Evolutionary conservation across 2,329 filamentous ascomycete genomes (phyloP), one percentile per base, ranked within the genome.

Genomic region (Mariannaea sp.): DNA sequence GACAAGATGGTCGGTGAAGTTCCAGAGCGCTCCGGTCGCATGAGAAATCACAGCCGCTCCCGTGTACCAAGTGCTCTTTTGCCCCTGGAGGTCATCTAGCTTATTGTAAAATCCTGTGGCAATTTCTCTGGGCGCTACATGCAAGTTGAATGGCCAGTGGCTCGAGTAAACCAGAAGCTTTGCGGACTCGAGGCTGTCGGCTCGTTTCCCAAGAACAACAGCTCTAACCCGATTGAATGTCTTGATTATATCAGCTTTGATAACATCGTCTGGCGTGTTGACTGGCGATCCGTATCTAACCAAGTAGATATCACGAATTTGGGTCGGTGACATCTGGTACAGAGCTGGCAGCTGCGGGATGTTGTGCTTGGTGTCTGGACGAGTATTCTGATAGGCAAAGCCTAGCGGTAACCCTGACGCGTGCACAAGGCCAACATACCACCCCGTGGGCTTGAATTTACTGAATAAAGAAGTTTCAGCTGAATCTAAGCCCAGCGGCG

Each of bases 301-400:
- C 13, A 57, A 41, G 5, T 59, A 57, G 7, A 58, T 45, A 5
- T 35, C 41, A 3, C 24, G 32, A 1, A 53, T 49, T 9, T 22
- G 14, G 12, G 59, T 61, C 6, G 59, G 54, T 1, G 59, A 61
- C 43, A 61, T 61, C 22, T 61, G 57, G n/a, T 59, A 61, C 8
- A 61, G 43, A 2, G 57, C 33, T 2, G 59, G 59, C 0, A 59
- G 39, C 13, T 55, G 35, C 1, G 59, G 59, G 0, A 59, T 20
- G 35, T 61, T 59, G 42, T 36, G 27, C 1, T 6, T 46, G 5
- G 57, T 54, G 45, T 61, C 52, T 13, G 45, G 33, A 3, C 53
- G 57, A 1, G 59, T 57, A 16, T 61, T 61, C 44, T 61, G 59
- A 43, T 58, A 59, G 9, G 43, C 52, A 29, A 55, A 58, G 40